phyloP scores from a whole-genome alignment of 345 rosid species.

The Diplotaxis tenuifolia region DNA sequence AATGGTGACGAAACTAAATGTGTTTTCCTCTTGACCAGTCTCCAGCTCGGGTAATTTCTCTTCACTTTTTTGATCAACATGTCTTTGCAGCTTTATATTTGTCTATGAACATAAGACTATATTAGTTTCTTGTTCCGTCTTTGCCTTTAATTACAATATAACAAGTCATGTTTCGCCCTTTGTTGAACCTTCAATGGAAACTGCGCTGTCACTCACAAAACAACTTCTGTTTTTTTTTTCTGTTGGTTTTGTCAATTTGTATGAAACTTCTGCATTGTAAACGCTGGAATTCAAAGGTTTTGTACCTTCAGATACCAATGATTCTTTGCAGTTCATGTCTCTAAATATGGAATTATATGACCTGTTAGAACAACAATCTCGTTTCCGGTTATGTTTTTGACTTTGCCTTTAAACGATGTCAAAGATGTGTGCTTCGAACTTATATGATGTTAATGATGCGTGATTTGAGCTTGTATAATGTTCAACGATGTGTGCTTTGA shows the following conservation, averaged over 20 bases:
- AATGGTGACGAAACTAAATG: constrained; percentile 42
- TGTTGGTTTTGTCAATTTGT: neutral
- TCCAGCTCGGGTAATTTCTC: constrained; percentile 67
- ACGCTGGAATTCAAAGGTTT: too few relatives aligned
- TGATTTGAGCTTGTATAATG: too few relatives aligned
- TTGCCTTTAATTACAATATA: constrained; percentile 1
- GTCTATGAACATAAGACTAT: too few relatives aligned
- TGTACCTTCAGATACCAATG: neutral
- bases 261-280: neutral
- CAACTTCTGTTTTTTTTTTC: neutral
- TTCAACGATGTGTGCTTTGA: too few relatives aligned
- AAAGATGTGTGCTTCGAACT: too few relatives aligned
- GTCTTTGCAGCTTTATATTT: neutral
- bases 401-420: too few relatives aligned
- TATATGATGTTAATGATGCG: too few relatives aligned
- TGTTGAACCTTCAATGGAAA: neutral
- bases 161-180: neutral
- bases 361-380: too few relatives aligned
- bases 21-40: constrained; percentile 72
- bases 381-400: too few relatives aligned
- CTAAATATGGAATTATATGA: too few relatives aligned
- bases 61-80: neutral
- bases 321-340: too few relatives aligned
- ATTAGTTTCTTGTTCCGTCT: constrained; percentile 8
- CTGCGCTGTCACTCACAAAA: neutral